Base-by-base conservation (phyloP, 2,329 filamentous ascomycete genomes). In the Exophiala mesophila region DNA sequence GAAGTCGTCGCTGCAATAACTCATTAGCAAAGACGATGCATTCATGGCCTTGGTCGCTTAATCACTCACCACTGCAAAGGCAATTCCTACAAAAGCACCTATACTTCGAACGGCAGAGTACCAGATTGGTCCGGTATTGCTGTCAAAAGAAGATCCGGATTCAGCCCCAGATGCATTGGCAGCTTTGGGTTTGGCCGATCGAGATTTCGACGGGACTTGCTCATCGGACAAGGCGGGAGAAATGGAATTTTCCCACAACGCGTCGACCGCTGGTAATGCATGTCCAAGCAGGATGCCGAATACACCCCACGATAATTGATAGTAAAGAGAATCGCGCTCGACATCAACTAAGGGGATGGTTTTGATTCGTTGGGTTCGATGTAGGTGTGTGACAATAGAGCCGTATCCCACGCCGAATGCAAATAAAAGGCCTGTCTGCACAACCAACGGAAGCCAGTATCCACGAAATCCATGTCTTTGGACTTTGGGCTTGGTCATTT, bases 321-420 rank as follows among this genome's bases (percentile, higher is more conserved):
- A 94, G 31, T 69, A 66, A 77, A 80, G 83, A 59, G 63, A 68
- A 51, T 68, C 66, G 19, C 71, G 67, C 47, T 78, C 67, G 21
- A 80, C 64, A 24, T 70, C 70, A 41, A 74, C 72, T 34, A 83
- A 69, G 41, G 78, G 73, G 23, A 87, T 74, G 1, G 80, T 76
- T 0, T 77, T 74, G 36, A 88, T 69, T 33, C 75, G 72, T 50
- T 80, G 73, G 37, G 80, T 78, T 49, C 83, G 79, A 55, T 90
- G 88, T 32, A 97, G 69, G 59, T 87, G 82, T 15, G 83, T 82
- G 28, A 96, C 83, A 29, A 96, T 72, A 1, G 84, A 69, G 1
- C 90, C 90, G 62, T 95, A 97, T 12, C 82, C 77, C 39, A 90
- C 73, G 1, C 92, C 92, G 26, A 95, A 80, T 0, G 74, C 66